Evolutionary conservation across 2,329 filamentous ascomycete genomes (phyloP).

Genomic region (Podosphaera xanthii): DNA sequence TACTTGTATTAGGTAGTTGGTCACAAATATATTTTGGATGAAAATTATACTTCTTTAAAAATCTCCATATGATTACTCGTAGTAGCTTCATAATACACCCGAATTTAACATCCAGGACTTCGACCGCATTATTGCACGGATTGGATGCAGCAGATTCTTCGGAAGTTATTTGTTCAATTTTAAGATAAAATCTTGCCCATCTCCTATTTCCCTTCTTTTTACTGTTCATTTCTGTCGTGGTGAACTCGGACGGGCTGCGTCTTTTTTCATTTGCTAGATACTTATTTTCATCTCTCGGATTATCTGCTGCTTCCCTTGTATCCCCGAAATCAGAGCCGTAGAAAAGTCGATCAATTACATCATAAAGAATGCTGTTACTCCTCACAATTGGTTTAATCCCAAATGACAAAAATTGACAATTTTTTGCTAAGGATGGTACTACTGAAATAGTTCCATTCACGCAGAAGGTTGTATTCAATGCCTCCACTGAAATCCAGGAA

Average conservation of each 20-base stretch:
- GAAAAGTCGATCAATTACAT: slow-evolving; percentile 60
- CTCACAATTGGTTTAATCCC: slow-evolving; percentile 43
- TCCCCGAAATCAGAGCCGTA: slow-evolving; percentile 52
- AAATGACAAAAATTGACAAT: slow-evolving; percentile 60
- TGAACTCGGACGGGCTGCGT: slow-evolving; percentile 25
- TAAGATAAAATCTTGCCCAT: slow-evolving; percentile 80
- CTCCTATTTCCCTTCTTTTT: slow-evolving; percentile 46
- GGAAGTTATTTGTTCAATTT: slow-evolving; percentile 21
- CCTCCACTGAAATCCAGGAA: slow-evolving; percentile 50
- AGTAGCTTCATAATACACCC: slow-evolving; percentile 39
- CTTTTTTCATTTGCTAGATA: slow-evolving; percentile 18
- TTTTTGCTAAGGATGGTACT: slow-evolving; percentile 44
- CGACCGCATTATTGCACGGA: background rate
- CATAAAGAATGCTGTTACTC: slow-evolving; percentile 42
- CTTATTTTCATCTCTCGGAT: slow-evolving; percentile 17
- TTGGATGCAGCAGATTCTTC: background rate
- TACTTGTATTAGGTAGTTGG: background rate
- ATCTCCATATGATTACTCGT: slow-evolving; percentile 44
- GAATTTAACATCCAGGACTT: slow-evolving; percentile 22
- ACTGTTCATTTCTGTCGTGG: slow-evolving; percentile 26
- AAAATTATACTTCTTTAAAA: slow-evolving; percentile 51
- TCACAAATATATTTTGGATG: slow-evolving; percentile 10
- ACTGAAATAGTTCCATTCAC: slow-evolving; percentile 52
- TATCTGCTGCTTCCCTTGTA: slow-evolving; percentile 22
- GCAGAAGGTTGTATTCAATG: slow-evolving; percentile 34